phyloP scores from a whole-genome alignment of 2,329 filamentous ascomycete species.

The Xylariaceae sp. region DNA sequence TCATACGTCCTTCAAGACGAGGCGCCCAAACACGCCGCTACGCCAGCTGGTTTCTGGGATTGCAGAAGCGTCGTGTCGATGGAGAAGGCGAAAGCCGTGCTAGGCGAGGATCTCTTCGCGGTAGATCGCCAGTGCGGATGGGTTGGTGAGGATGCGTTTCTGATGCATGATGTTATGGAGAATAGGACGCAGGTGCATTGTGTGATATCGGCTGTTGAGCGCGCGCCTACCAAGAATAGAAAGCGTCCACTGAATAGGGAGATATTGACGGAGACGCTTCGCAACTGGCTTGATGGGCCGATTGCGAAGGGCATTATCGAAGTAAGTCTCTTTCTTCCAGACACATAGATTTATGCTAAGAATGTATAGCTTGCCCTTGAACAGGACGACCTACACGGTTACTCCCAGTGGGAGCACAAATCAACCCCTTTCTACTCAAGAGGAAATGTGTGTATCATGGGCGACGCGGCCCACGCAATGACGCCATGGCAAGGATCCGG shows the following conservation, averaged over 20 bases:
- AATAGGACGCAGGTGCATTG: constrained; percentile 20
- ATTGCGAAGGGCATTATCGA: constrained; percentile 21
- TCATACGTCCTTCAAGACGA: constrained; percentile 10
- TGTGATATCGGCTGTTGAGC: constrained; percentile 20
- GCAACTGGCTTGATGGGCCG: constrained; percentile 14
- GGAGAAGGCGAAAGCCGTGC: neutral
- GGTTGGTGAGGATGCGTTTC: constrained; percentile 17
- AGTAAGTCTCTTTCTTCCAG: constrained; percentile 9
- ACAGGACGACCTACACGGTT: constrained; percentile 5
- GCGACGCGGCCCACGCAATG: constrained; percentile 20
- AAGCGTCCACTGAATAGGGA: constrained; percentile 10
- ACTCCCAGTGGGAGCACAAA: constrained; percentile 21
- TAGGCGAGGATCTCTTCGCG: constrained; percentile 19
- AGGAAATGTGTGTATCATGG: constrained; percentile 14
- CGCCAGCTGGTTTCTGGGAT: constrained; percentile 15
- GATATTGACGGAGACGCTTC: constrained; percentile 1
- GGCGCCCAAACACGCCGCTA: neutral
- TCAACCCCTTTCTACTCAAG: constrained; percentile 14
- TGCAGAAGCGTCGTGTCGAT: constrained; percentile 6
- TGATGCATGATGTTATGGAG: constrained; percentile 22
- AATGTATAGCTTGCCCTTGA: constrained; percentile 12
- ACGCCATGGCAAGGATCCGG: constrained; percentile 21
- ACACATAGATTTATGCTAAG: neutral
- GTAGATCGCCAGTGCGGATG: constrained; percentile 17
- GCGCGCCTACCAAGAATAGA: constrained; percentile 5